phyloP scores from a whole-genome alignment of 139 green algal species.

The Coelastrella sp. region DNA sequence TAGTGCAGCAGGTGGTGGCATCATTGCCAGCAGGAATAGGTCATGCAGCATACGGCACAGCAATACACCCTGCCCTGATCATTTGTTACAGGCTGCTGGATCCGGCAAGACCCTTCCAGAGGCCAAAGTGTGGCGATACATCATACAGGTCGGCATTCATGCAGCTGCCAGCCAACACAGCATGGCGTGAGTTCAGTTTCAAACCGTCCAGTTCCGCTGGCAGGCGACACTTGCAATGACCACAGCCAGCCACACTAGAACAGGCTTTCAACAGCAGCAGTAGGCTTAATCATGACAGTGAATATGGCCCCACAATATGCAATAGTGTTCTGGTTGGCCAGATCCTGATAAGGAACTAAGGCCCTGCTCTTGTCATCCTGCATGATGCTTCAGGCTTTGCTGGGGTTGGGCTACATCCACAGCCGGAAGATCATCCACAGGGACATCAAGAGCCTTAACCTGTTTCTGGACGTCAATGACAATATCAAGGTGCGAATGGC shows the following conservation, averaged over 20 bases:
- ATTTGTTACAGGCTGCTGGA: not conserved
- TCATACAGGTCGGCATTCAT: constrained; percentile 59
- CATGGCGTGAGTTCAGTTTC: not conserved
- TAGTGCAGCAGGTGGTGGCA: too few relatives aligned
- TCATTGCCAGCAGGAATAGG: too few relatives aligned
- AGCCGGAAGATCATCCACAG: constrained; percentile 76
- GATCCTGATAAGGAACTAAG: too few relatives aligned
- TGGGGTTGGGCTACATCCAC: constrained; percentile 71
- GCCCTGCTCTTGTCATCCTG: not conserved
- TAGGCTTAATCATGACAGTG: too few relatives aligned
- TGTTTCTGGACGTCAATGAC: constrained; percentile 70
- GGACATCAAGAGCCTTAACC: constrained; percentile 81
- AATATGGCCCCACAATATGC: too few relatives aligned
- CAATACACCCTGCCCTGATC: not conserved
- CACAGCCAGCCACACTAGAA: too few relatives aligned
- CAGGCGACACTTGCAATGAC: not conserved
- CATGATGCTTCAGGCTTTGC: constrained; percentile 52
- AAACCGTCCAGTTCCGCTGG: not conserved
- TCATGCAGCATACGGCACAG: not conserved
- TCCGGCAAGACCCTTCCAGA: constrained; percentile 61
- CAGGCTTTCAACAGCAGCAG: too few relatives aligned
- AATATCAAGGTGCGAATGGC: constrained; percentile 63
- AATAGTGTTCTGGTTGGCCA: too few relatives aligned
- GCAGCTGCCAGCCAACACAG: not conserved
- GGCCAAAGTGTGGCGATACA: constrained; percentile 68